Evolutionary conservation across 768 basidiomycete genomes (phyloP).

Genomic region (Rhizopogon salebrosus): DNA sequence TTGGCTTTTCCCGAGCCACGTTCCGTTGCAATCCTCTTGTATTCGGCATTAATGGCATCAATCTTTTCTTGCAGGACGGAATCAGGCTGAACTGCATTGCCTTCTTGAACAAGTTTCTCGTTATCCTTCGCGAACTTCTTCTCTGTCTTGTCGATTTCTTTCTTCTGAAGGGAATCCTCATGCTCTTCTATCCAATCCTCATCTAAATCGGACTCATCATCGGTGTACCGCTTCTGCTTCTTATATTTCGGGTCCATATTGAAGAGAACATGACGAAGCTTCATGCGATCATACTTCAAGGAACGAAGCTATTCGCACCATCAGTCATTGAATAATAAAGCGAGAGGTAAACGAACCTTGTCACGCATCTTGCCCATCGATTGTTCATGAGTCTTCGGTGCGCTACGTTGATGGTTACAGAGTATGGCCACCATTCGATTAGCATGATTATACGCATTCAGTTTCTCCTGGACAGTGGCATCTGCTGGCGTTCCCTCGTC

Average conservation of each 20-base stretch:
- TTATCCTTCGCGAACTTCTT: conserved; percentile 97
- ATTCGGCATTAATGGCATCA: conserved; percentile 70
- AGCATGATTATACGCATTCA: conserved; percentile 95
- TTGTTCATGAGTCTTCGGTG: conserved; percentile 87
- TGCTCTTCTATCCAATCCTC: conserved; percentile 84
- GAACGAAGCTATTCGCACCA: conserved; percentile 61
- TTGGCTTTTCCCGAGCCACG: conserved; percentile 68
- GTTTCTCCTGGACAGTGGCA: conserved; percentile 87
- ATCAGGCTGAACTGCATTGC: conserved; percentile 51
- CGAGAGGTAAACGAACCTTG: conserved; percentile 51
- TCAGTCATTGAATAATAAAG: background rate
- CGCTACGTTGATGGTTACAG: conserved; percentile 97
- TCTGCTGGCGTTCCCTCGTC: conserved; percentile 66
- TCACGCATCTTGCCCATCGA: conserved; percentile 93
- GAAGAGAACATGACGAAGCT: conserved; percentile 86
- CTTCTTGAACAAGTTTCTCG: conserved; percentile 75
- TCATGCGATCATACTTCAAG: conserved; percentile 97
- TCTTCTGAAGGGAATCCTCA: conserved; percentile 71
- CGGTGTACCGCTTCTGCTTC: conserved; percentile 72
- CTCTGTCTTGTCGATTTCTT: conserved; percentile 83
- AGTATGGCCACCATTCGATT: conserved; percentile 96
- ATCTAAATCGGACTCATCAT: conserved; percentile 90
- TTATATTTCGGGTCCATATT: conserved; percentile 71
- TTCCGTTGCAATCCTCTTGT: conserved; percentile 69
- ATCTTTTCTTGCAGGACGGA: conserved; percentile 66